Conservation (phyloP, 2,329 filamentous ascomycete species). For the Fusarium miscanthi region DNA sequence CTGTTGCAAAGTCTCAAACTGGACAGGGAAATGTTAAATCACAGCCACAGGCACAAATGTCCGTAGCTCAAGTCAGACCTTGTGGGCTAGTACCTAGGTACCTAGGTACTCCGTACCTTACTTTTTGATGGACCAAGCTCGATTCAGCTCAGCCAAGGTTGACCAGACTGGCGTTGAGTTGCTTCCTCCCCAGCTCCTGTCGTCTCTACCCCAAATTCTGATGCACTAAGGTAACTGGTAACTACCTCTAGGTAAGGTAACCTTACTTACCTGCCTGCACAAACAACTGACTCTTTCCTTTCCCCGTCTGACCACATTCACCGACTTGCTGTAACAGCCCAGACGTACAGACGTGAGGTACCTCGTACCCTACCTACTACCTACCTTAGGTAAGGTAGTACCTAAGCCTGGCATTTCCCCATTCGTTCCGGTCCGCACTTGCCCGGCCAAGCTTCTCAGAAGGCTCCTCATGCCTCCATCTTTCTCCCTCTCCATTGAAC, state of each 20-base stretch:
- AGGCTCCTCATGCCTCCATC: constrained; percentile 11
- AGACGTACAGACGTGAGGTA: neutral
- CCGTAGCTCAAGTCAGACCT: neutral
- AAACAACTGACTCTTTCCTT: constrained; percentile 10
- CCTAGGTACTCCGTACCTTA: neutral
- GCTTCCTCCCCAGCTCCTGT: neutral
- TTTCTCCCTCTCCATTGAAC: constrained; percentile 21
- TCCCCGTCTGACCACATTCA: constrained; percentile 26
- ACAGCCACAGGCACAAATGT: neutral
- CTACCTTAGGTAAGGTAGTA: neutral
- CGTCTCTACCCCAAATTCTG: neutral
- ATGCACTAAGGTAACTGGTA: neutral
- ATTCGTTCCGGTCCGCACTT: constrained; percentile 23
- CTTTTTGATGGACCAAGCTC: neutral
- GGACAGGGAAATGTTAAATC: neutral
- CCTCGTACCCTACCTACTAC: neutral
- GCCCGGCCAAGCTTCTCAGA: constrained; percentile 1
- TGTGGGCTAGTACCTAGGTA: neutral
- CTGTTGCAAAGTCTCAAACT: constrained; percentile 9
- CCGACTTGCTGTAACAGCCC: constrained; percentile 21
- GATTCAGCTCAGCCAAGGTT: constrained; percentile 22
- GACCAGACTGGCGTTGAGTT: neutral
- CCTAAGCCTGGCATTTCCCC: constrained; percentile 6
- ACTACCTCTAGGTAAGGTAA: neutral
- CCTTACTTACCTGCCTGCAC: neutral